A percentile compares a stretch with the other conserved stretches of the same genome.
Conservation (phyloP, 345 rosid genomes). For the Salix udensis region DNA sequence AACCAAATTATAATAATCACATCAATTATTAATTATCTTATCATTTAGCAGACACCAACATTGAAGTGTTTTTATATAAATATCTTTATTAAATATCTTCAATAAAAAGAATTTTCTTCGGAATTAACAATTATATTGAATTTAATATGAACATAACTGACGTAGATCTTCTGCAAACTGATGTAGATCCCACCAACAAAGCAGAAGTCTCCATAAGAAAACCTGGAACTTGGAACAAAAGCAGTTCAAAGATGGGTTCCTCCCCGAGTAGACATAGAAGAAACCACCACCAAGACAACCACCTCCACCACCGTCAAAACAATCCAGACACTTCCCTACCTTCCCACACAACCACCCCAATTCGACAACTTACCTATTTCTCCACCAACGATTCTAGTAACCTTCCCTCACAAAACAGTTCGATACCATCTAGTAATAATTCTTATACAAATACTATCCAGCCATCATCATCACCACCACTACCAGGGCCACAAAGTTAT, state of each 20-base stretch:
- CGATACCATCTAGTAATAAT: neutral
- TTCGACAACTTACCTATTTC: neutral
- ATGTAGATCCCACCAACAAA: neutral
- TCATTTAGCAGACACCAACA: neutral
- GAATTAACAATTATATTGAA: too few relatives aligned
- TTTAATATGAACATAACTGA: too few relatives aligned
- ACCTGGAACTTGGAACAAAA: neutral
- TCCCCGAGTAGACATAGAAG: neutral
- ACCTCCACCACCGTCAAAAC: neutral
- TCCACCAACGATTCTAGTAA: neutral
- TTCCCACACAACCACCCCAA: constrained; percentile 2
- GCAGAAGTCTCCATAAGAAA: neutral
- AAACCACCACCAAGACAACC: neutral
- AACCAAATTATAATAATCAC: neutral
- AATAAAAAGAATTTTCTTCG: too few relatives aligned
- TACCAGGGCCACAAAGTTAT: neutral
- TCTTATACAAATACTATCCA: neutral
- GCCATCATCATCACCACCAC: neutral
- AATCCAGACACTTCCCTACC: neutral
- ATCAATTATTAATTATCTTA: neutral
- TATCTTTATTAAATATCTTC: too few relatives aligned
- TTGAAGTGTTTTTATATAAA: too few relatives aligned
- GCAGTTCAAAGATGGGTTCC: neutral
- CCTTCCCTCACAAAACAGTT: neutral
- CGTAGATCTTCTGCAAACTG: too few relatives aligned